These are phyloP conservation scores for Roridomyces roridus DNA, from an alignment of 768 basidiomycete species.

Conservation along the genomic window DNA sequence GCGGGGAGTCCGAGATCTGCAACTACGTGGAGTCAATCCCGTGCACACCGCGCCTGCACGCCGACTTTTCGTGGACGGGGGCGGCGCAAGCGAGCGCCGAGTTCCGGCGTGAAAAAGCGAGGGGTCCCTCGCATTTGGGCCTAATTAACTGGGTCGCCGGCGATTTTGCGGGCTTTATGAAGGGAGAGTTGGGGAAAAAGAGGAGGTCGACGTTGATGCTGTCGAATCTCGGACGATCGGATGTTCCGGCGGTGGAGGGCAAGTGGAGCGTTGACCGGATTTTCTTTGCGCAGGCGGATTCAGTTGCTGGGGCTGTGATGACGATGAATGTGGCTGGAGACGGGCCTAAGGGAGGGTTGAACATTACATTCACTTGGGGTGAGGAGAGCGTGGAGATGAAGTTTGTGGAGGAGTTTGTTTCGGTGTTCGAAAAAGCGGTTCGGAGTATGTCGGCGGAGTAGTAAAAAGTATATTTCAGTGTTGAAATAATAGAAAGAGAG, in stretches of 20 bases:
- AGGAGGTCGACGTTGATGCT: constrained; percentile 36
- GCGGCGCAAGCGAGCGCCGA: constrained; percentile 32
- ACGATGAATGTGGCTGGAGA: too few relatives aligned
- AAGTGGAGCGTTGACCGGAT: too few relatives aligned
- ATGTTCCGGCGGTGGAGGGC: neutral
- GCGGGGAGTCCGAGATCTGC: constrained; percentile 36
- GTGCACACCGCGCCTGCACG: constrained; percentile 25
- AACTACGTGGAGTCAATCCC: constrained; percentile 35
- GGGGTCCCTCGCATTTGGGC: constrained; percentile 32
- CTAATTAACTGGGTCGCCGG: constrained; percentile 40
- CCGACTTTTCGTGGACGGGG: constrained; percentile 36
- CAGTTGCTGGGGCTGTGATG: too few relatives aligned
- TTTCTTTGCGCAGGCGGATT: too few relatives aligned
- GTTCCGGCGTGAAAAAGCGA: constrained; percentile 28
- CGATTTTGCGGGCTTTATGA: constrained; percentile 33
- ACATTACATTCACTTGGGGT: too few relatives aligned
- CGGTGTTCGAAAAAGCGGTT: constrained; percentile 23
- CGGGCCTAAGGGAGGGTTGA: too few relatives aligned
- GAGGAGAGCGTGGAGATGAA: too few relatives aligned
- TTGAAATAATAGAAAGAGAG: too few relatives aligned
- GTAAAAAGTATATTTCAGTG: too few relatives aligned
- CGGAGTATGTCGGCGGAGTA: too few relatives aligned
- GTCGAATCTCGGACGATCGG: constrained; percentile 44
- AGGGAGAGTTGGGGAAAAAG: constrained; percentile 39
- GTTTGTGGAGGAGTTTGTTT: constrained; percentile 30